Base-by-base conservation (phyloP, 2,329 filamentous ascomycete species). In the Alternaria arborescens region DNA sequence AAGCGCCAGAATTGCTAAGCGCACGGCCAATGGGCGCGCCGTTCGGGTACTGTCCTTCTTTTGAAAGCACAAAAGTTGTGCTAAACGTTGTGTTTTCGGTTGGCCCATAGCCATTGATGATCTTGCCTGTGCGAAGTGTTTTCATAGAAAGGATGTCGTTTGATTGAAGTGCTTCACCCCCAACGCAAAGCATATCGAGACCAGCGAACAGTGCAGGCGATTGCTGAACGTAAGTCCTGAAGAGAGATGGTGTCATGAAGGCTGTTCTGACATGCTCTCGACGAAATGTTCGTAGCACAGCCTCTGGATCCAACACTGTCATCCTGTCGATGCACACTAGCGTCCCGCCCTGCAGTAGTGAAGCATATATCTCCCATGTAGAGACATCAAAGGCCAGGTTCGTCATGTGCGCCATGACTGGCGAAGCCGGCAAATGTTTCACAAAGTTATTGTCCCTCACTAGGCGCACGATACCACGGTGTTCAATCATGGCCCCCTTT, bases 401-500 rank as follows among this genome's bases (percentile, higher is more conserved):
- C 7, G 38, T 18, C 5, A 40, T 10, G n/a, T 40, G 38, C 2
- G n/a, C 38, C 38, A 20, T 20, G 7, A 40, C 38, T n/a, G n/a
- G 38, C 10, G n/a, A 10, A 11, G n/a, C n/a, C 18, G n/a, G 34
- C 34, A 34, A 14, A 16, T 34, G 12, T 14, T 34, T 1, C 32
- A 34, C 12, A 34, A 38, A 8, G 38, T 40, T 40, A n/a, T 16
- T 40, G n/a, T 40, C 14, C 10, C 14, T 18, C 4, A 16, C n/a
- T 16, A 40, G 38, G 8, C n/a, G 14, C 14, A 40, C 14, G 8
- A 40, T 40, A 16, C 38, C 8, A 5, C 38, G 14, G 8, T 91
- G 88, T 10, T 85, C 86, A 59, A 89, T 85, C 34, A 88, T 85
- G 16, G 88, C 84, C 3, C 86, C 87, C 55, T 86, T 86, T 0